A percentile compares a stretch with the other conserved stretches of the same genome.
These are phyloP conservation scores for Aspergillus steynii DNA, from an alignment of 495 filamentous ascomycete genomes.

Conservation along the genomic window DNA sequence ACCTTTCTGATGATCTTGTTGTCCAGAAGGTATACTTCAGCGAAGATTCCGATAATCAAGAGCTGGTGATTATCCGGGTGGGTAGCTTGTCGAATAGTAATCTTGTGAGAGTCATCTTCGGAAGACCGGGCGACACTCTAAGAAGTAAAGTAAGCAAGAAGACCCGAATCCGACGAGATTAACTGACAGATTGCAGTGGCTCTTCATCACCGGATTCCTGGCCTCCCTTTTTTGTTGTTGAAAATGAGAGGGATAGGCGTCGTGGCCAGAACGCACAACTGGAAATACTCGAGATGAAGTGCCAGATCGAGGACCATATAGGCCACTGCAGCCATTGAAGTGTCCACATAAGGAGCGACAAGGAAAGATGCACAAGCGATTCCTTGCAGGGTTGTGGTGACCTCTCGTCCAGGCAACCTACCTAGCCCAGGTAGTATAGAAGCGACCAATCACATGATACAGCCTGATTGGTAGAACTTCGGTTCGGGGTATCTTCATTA, in stretches of 20 bases:
- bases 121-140: not conserved
- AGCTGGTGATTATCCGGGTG: conserved; percentile 8
- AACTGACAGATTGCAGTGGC: not conserved
- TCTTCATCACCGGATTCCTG: not conserved
- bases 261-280: not conserved
- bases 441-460: not conserved
- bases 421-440: not conserved
- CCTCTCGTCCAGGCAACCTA: not conserved
- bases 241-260: not conserved
- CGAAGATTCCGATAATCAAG: conserved; percentile 16
- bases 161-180: not conserved
- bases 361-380: not conserved
- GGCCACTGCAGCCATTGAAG: not conserved
- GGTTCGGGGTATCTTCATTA: too few relatives aligned
- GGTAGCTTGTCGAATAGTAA: not conserved
- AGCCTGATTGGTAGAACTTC: not conserved
- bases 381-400: not conserved
- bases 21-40: conserved; percentile 17
- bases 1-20: conserved; percentile 13
- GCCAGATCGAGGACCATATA: not conserved
- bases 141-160: not conserved
- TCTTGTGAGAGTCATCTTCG: conserved; percentile 2
- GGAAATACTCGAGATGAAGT: not conserved
- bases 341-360: not conserved
- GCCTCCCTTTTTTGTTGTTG: not conserved